Evolutionary conservation across 371 early-diverging fungal genomes (phyloP).

Genomic region (Mortierella sp.): DNA sequence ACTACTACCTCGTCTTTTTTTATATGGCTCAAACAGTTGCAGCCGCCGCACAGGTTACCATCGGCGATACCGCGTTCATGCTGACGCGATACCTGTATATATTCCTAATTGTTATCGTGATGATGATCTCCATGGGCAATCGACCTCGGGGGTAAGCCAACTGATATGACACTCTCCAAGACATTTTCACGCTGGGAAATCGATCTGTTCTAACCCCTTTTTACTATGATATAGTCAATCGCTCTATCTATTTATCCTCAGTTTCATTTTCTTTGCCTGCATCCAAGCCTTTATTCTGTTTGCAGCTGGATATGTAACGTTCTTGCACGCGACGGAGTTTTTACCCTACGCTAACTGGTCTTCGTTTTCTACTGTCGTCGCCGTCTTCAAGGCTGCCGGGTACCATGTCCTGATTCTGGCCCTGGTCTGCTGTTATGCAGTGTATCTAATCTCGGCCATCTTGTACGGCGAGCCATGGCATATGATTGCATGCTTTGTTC

Average conservation of each 20-base stretch:
- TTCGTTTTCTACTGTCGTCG: conserved; percentile 37
- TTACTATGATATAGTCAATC: conserved; percentile 48
- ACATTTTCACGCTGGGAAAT: neutral
- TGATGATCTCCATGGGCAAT: conserved; percentile 87
- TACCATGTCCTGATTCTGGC: conserved; percentile 51
- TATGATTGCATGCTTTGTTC: conserved; percentile 89
- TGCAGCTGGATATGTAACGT: conserved; percentile 64
- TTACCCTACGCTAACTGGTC: conserved; percentile 45
- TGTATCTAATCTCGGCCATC: conserved; percentile 82
- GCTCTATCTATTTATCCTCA: conserved; percentile 85
- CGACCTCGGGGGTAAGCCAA: conserved; percentile 47
- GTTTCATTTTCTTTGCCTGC: conserved; percentile 62
- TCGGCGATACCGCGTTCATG: conserved; percentile 68
- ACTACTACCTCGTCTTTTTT: conserved; percentile 90
- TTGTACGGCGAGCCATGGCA: conserved; percentile 93
- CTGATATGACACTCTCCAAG: too few species aligned
- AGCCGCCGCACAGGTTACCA: conserved; percentile 58
- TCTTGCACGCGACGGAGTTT: conserved; percentile 52
- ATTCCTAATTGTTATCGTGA: conserved; percentile 77
- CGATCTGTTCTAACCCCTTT: neutral
- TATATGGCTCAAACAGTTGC: conserved; percentile 77
- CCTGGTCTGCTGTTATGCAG: conserved; percentile 67
- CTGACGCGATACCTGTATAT: conserved; percentile 78
- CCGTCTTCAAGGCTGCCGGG: conserved; percentile 51
- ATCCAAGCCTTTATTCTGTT: conserved; percentile 68